These are phyloP conservation scores for Acrocalymma vagum DNA, from an alignment of 2,329 filamentous ascomycete species.

Conservation along the genomic window DNA sequence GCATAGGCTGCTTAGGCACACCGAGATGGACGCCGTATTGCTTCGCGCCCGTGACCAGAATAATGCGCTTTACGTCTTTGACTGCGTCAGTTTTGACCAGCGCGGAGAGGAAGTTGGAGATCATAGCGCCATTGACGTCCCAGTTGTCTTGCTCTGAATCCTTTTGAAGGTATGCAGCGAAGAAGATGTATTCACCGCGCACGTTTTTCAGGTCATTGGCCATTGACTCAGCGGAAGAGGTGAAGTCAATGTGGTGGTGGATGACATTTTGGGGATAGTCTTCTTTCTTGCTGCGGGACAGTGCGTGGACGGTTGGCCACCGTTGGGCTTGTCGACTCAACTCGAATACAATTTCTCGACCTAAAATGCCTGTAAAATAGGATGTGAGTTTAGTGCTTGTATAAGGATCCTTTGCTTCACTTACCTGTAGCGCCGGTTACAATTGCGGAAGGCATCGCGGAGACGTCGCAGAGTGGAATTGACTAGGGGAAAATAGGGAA, in stretches of 20 bases:
- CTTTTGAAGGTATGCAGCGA: conserved; percentile 53
- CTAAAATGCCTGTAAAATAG: conserved; percentile 46
- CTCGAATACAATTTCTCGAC: conserved; percentile 50
- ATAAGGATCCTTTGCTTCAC: background rate
- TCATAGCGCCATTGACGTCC: conserved; percentile 55
- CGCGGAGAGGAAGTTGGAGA: conserved; percentile 58
- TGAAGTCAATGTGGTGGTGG: conserved; percentile 51
- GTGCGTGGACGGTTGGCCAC: conserved; percentile 50
- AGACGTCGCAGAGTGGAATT: too few species aligned
- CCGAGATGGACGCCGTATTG: conserved; percentile 65
- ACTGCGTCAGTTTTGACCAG: conserved; percentile 53
- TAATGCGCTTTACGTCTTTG: conserved; percentile 55
- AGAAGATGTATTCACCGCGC: conserved; percentile 52
- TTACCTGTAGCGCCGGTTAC: conserved; percentile 41
- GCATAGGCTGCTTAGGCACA: conserved; percentile 56
- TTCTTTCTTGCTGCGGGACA: conserved; percentile 52
- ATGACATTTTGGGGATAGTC: conserved; percentile 45
- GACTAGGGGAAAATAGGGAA: too few species aligned
- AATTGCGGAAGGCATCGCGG: conserved; percentile 44
- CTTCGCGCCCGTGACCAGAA: conserved; percentile 60
- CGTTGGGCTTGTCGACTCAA: conserved; percentile 43
- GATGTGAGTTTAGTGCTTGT: background rate
- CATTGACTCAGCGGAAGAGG: conserved; percentile 44
- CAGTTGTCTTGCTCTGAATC: conserved; percentile 46
- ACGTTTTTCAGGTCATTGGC: conserved; percentile 46